Base-by-base conservation (phyloP, 768 basidiomycete genomes). In the Serendipita sp. region DNA sequence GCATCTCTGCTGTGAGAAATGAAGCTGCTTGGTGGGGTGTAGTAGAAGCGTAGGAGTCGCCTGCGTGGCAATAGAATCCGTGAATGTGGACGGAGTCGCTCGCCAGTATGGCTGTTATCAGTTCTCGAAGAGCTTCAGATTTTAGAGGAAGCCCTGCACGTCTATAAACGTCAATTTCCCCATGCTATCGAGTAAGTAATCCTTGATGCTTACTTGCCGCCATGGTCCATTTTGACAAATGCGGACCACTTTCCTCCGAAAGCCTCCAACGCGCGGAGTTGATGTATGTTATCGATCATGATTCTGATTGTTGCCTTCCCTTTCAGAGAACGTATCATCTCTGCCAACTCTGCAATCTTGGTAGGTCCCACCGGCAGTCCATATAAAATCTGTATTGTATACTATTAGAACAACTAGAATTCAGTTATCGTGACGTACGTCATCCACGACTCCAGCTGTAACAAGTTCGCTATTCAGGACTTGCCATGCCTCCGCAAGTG, bases 51-150 rank as follows among this genome's bases (percentile, higher is more conserved):
- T 92, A 93, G 1, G 88, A 78, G 67, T 87, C 77, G 48, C 86
- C 84, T 0, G 84, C 83, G 71, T 91, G 90, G 61, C 81, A 82
- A 66, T 92, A 93, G 71, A 92, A 92, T 3, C 90, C 89, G 70
- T 83, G 81, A n/a, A 92, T 75, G 2, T 78, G 79, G 30, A 88
- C 74, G 3, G 71, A 76, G 4, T 79, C 71, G 0, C 87, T 85
- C 2, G 70, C 72, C 38, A 86, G 72, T 13, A 85, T 74, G 3
- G 72, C 69, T 61, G 73, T 72, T 50, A 91, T 70, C 61, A 91
- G 76, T 7, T 73, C 71, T 48, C 76, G 75, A 68, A 92, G 85
- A 7, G 72, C 73, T 11, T 76, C 72, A 9, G 84, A 81, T 2
- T 72, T 71, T 0, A 81, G 78, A 4, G 75, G 72, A 20, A 85